Evolutionary conservation across 768 basidiomycete species (phyloP), one percentile per base, ranked within the genome.

Genomic region (Auriscalpium vulgare): DNA sequence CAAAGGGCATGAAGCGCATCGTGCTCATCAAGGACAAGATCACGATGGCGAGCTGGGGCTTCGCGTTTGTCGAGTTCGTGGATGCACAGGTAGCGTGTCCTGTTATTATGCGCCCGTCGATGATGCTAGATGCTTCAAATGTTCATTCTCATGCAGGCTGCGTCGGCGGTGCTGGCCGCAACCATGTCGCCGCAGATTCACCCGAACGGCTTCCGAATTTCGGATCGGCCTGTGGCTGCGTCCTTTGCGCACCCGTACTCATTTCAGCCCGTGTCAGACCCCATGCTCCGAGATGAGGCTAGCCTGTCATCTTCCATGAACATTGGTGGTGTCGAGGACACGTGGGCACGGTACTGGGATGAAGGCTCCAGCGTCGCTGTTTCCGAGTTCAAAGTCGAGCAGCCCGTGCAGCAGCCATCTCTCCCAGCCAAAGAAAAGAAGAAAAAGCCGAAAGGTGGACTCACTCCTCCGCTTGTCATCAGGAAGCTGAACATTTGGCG

Each of bases 191-290:
- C 91, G 2, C 80, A 85, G 59, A 75, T 89, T 11, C 92, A 97
- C 68, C 94, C 95, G 0, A 82, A 84, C n/a, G 95, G 95, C 6
- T 97, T 97, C 72, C 80, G 91, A 8, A 95, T 98, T 48, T 89
- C 89, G 3, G 87, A 91, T 65, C 80, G 84, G 35, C 88, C 93
- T 1, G 88, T 94, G 10, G 94, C 94, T 10, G 85, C 88, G 8
- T 95, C 95, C 13, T 97, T 97, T 69, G 92, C 92, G 47, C 90
- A 94, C 70, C 84, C 88, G 1, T 85, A 90, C 65, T 91, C 94
- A 23, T 97, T 95, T 69, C 85, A 91, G 65, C 86, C 85, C 21
- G 77, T 91, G 21, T 77, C 84, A 19, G 87, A 92, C 61, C 78
- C 84, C 61, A 78, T 87, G 62, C 75, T 82, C 50, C 81, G 85